phyloP scores from a whole-genome alignment of 495 filamentous ascomycete species.

The Penicillium malachiteum region DNA sequence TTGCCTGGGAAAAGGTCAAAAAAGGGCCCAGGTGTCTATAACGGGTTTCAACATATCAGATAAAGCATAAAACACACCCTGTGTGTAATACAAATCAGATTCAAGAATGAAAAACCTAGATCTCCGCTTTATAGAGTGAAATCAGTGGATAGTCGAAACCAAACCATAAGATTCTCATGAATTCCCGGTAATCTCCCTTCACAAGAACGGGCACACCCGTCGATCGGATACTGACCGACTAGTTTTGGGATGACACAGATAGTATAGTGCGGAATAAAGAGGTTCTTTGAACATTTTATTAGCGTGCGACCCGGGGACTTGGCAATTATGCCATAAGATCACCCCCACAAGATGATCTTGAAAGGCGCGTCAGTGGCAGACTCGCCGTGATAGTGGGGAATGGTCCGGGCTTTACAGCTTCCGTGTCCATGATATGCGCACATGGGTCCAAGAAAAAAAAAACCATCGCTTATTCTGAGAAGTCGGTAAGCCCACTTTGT shows the following conservation, averaged over 20 bases:
- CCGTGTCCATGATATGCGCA: neutral
- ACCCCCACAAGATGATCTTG: slow-evolving; percentile 18
- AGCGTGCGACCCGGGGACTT: slow-evolving; percentile 3
- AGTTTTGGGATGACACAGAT: neutral
- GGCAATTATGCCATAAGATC: slow-evolving; percentile 12
- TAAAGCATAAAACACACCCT: too few relatives aligned
- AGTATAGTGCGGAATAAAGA: too few relatives aligned
- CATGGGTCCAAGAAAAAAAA: too few relatives aligned
- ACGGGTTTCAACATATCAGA: too few relatives aligned
- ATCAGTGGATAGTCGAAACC: neutral
- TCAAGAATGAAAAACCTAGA: slow-evolving; percentile 8
- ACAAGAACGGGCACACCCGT: slow-evolving; percentile 3
- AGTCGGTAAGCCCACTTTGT: slow-evolving; percentile 10
- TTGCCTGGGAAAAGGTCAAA: too few relatives aligned
- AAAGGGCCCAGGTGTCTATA: too few relatives aligned
- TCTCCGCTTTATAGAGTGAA: slow-evolving; percentile 22
- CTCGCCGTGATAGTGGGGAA: slow-evolving; percentile 9
- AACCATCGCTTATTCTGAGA: neutral
- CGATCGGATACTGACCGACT: slow-evolving; percentile 16
- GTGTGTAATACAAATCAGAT: neutral
- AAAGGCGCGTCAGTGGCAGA: slow-evolving; percentile 8
- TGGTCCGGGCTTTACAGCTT: neutral
- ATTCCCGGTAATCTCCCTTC: neutral
- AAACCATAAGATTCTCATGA: neutral
- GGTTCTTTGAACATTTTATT: neutral